These are phyloP conservation scores for Dysphania ambrosioides DNA, from an alignment of 148 eudicot genomes.

Conservation along the genomic window DNA sequence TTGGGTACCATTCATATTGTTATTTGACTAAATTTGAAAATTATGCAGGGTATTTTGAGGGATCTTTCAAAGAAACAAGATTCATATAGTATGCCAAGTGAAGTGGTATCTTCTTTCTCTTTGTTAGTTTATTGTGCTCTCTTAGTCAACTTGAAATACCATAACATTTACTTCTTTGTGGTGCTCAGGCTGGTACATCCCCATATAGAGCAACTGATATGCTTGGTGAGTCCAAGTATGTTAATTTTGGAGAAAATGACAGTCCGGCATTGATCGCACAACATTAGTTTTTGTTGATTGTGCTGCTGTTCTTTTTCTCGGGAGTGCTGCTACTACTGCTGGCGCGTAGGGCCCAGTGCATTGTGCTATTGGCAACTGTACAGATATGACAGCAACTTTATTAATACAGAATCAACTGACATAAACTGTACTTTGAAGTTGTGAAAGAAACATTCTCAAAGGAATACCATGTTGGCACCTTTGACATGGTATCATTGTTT, in stretches of 20 bases:
- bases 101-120: conserved; percentile 23
- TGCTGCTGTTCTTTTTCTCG: not conserved
- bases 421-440: conserved; percentile 6
- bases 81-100: conserved; percentile 23
- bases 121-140: not conserved
- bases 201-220: conserved; percentile 28
- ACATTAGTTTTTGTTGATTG: not conserved
- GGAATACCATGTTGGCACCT: conserved; percentile 1
- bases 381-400: conserved; percentile 19
- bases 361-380: conserved; percentile 22
- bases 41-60: conserved; percentile 51
- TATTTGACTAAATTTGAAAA: conserved; percentile 15
- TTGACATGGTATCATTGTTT: not conserved
- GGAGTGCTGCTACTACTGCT: conserved; percentile 14
- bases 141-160: not conserved
- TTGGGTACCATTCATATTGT: not conserved
- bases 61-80: conserved; percentile 49
- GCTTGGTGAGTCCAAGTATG: conserved; percentile 26
- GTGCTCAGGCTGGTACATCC: conserved; percentile 21
- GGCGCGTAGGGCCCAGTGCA: conserved; percentile 5
- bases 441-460: not conserved
- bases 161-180: not conserved
- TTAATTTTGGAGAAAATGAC: conserved; percentile 24
- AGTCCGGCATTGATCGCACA: conserved; percentile 23
- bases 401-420: conserved; percentile 1